Base-by-base conservation (phyloP, 495 filamentous ascomycete genomes). In the Talaromyces liani region DNA sequence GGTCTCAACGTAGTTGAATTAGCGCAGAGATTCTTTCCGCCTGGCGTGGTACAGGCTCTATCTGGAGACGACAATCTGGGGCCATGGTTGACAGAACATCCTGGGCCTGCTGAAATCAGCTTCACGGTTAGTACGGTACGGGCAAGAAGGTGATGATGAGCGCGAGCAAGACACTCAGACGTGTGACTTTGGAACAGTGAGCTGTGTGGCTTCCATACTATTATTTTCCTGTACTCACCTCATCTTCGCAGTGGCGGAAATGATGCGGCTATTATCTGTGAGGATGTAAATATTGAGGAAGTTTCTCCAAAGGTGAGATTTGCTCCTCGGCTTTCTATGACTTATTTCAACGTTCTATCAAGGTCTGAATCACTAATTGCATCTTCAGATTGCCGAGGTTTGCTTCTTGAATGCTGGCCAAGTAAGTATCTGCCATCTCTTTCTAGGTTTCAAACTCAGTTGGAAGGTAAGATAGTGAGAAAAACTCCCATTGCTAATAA, bases 91-190 rank as follows among this genome's bases (percentile, higher is more conserved):
- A 83, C 78, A 1, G 68, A 73, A 14, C 88, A 91, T 66, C 79
- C 83, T 0, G 82, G 77, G 3, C 83, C 90, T 65, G 80, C 81
- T 61, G 88, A 90, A 75, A 86, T 90, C 69, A 82, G 75, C 61
- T 90, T 91, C 71, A 90, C 87, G 0, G 88, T 88, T 3, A 87
- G 85, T 6, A 84, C 80, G 29, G 69, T 78, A 88, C 86, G 0
- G 88, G 88, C n/a, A 86, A 87, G 71, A 80, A 77, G 41, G 82
- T 91, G 54, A 83, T 88, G 79, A 82, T 76, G 14, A 79, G 76
- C 47, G 84, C 80, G 67, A 79, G 86, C 9, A 80, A 79, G 68
- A 88, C 85, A 0, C 69, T 91, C 39, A 90, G 90, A 72, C 75
- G 82, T 9, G 72, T 85, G 1, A 86, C 81, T 0, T 73, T 86